Conservation (phyloP, 768 basidiomycete species). For the Boletus sensibilis region DNA sequence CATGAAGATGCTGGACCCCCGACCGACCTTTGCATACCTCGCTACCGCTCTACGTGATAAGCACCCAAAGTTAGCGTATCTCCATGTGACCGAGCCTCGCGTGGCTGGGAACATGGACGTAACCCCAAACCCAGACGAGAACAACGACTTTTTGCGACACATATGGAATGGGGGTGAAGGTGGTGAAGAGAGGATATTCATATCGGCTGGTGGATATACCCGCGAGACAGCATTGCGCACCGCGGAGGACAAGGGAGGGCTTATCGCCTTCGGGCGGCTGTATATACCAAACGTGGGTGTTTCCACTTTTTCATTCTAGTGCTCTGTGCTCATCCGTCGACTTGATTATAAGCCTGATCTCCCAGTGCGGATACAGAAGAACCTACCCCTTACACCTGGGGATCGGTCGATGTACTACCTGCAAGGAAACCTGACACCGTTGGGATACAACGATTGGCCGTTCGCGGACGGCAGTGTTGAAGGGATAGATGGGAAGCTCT, state of each 20-base stretch:
- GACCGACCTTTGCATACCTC: conserved; percentile 54
- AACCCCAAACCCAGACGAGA: conserved; percentile 11
- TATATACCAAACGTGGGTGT: conserved; percentile 40
- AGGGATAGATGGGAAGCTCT: neutral
- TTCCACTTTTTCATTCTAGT: neutral
- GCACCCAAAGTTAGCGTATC: conserved; percentile 43
- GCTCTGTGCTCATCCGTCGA: neutral
- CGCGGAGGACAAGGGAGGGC: conserved; percentile 32
- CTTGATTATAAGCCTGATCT: conserved; percentile 29
- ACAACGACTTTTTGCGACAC: conserved; percentile 44
- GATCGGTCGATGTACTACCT: conserved; percentile 26
- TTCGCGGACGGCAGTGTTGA: conserved; percentile 17
- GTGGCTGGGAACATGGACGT: conserved; percentile 5
- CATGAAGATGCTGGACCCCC: conserved; percentile 55
- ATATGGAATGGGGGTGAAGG: conserved; percentile 41
- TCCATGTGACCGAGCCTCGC: conserved; percentile 50
- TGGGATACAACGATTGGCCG: conserved; percentile 34
- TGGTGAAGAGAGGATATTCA: conserved; percentile 29
- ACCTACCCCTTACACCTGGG: conserved; percentile 19
- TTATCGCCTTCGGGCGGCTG: conserved; percentile 35
- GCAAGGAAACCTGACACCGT: conserved; percentile 20
- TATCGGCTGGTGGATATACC: conserved; percentile 46
- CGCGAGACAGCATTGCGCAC: conserved; percentile 38
- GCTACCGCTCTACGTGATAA: conserved; percentile 39
- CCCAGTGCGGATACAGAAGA: conserved; percentile 27